Evolutionary conservation across 2,329 filamentous ascomycete species (phyloP).

Genomic region (Monosporascus sp.): DNA sequence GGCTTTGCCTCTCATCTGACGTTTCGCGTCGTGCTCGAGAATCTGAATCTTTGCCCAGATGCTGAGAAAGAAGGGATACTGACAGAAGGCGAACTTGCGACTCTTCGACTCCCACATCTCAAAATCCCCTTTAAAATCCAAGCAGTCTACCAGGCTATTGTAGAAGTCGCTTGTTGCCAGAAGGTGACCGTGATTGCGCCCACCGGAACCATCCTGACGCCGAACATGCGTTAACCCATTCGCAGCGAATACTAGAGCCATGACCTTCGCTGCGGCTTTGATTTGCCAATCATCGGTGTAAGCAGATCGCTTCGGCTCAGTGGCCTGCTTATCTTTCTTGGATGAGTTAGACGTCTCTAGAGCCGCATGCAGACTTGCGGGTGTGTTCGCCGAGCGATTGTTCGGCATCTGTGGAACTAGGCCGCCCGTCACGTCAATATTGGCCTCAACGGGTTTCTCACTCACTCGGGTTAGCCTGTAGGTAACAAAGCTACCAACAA

Average conservation of each 20-base stretch:
- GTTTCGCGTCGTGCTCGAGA: conserved; percentile 77
- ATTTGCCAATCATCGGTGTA: conserved; percentile 90
- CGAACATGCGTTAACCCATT: conserved; percentile 54
- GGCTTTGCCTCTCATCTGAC: conserved; percentile 86
- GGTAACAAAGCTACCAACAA: conserved; percentile 73
- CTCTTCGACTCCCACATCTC: conserved; percentile 77
- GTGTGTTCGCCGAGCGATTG: conserved; percentile 52
- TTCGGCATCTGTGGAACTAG: conserved; percentile 69
- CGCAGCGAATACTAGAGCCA: conserved; percentile 76
- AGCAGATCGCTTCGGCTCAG: conserved; percentile 44
- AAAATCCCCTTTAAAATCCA: conserved; percentile 81
- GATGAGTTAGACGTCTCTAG: conserved; percentile 49
- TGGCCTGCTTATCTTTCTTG: conserved; percentile 50
- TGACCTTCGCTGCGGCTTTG: conserved; percentile 70
- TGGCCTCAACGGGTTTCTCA: conserved; percentile 57
- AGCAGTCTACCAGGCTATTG: conserved; percentile 77
- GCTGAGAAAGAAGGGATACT: conserved; percentile 87
- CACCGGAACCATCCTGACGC: conserved; percentile 28
- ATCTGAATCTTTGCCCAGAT: conserved; percentile 92
- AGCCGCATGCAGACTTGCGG: conserved; percentile 73
- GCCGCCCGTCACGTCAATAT: conserved; percentile 57
- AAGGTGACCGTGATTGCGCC: conserved; percentile 55
- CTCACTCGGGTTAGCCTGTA: conserved; percentile 71
- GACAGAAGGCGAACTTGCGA: conserved; percentile 79
- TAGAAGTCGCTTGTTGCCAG: conserved; percentile 83